Evolutionary conservation across 441 rosid species (phyloP).

Genomic region (Cnidoscolus chayamansa): DNA sequence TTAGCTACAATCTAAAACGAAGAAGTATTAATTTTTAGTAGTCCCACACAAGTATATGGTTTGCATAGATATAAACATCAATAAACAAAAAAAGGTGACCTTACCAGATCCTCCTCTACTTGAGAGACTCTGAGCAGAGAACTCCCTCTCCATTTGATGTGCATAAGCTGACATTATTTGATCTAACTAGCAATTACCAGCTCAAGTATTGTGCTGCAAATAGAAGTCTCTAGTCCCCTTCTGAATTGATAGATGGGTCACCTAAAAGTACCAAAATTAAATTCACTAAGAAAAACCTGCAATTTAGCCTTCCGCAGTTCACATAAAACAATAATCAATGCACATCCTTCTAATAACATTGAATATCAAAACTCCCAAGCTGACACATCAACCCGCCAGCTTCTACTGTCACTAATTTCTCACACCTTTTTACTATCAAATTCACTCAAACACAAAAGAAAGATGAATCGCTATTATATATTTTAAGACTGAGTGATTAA

Average conservation of each 20-base stretch:
- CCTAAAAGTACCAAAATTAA: constrained; percentile 21
- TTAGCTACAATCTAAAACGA: neutral
- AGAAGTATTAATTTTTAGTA: neutral
- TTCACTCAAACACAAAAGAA: neutral
- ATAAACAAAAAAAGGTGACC: constrained; percentile 1
- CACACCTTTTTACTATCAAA: constrained; percentile 18
- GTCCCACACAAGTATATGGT: neutral
- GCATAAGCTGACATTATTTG: constrained; percentile 59
- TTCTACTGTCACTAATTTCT: constrained; percentile 23
- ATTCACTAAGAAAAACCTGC: neutral
- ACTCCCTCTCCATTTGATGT: constrained; percentile 71
- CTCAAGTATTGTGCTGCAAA: constrained; percentile 17
- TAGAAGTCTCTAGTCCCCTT: constrained; percentile 23
- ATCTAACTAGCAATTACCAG: constrained; percentile 25
- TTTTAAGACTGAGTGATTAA: neutral
- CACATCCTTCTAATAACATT: constrained; percentile 4
- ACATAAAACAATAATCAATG: neutral
- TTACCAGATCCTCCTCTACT: constrained; percentile 76
- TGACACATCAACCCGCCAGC: constrained; percentile 20
- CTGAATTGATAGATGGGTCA: constrained; percentile 25
- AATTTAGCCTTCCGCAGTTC: constrained; percentile 5
- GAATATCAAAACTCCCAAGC: constrained; percentile 19
- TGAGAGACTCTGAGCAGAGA: constrained; percentile 56
- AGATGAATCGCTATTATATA: neutral
- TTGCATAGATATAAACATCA: neutral